Conservation (phyloP, 495 filamentous ascomycete species). For the Aspergillus heteromorphus region DNA sequence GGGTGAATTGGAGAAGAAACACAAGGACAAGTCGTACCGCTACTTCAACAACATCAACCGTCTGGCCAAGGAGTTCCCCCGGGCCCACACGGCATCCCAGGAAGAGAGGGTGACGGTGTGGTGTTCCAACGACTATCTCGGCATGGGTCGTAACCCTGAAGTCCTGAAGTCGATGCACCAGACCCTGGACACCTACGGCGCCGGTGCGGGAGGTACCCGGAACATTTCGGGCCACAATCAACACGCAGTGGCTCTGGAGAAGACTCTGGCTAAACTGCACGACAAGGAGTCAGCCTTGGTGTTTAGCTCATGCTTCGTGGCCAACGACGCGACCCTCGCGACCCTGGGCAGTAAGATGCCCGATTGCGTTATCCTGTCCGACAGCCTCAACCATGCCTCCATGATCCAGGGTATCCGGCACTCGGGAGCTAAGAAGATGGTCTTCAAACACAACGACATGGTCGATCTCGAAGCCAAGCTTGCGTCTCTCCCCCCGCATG, state of each 20-base stretch:
- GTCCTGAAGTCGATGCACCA: constrained; percentile 91
- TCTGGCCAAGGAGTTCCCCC: constrained; percentile 91
- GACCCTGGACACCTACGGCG: constrained; percentile 90
- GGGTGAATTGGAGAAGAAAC: constrained; percentile 90
- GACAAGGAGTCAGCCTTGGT: constrained; percentile 90
- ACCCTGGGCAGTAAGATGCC: constrained; percentile 94
- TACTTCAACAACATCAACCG: constrained; percentile 99
- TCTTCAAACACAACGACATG: constrained; percentile 97
- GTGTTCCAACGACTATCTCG: constrained; percentile 98
- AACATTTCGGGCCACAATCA: constrained; percentile 98
- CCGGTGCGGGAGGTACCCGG: constrained; percentile 89
- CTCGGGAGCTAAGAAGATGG: constrained; percentile 91
- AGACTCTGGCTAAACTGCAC: constrained; percentile 78
- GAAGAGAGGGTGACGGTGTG: constrained; percentile 95
- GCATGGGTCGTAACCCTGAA: constrained; percentile 88
- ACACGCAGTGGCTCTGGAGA: constrained; percentile 83
- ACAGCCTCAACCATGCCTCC: constrained; percentile 93
- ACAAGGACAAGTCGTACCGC: constrained; percentile 98
- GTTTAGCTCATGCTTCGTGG: constrained; percentile 95
- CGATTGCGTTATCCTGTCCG: constrained; percentile 90
- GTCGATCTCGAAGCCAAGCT: constrained; percentile 86
- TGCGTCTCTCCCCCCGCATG: constrained; percentile 71
- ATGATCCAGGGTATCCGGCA: constrained; percentile 99
- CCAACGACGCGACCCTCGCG: constrained; percentile 95
- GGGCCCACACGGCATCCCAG: constrained; percentile 78